Base-by-base conservation (phyloP, 75 land plant species). In the Pseudotsuga menziesii region DNA sequence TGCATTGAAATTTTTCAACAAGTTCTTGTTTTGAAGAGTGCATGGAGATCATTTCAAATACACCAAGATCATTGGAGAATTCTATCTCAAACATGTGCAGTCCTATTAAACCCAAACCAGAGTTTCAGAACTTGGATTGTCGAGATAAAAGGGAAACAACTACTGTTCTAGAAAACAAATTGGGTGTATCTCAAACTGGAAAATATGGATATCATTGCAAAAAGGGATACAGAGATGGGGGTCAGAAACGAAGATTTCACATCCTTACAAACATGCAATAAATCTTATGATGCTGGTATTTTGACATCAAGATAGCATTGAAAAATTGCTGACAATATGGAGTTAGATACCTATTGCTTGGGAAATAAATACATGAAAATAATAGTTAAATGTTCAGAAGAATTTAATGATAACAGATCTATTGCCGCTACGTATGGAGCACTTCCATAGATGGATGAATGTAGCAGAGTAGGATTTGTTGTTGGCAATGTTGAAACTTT, bases 381-480 rank as follows among this genome's bases (percentile, higher is more conserved):
- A 8, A 82, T 56, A 56, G 70, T 79, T 61, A 80, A 64, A 36
- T 66, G 75, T 12, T 75, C 56, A 35, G 56, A 69, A 7, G 41
- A 44, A 41, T 54, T 20, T 41, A 35, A 69, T n/a, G 25, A 41
- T 39, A 69, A 12, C 20, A 69, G 41, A 69, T n/a, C 48, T 66
- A 80, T 59, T 70, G 69, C 58, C 3, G 61, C 62, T 70, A 27
- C 52, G 25, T 22, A 66, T 60, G 83, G 77, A 60, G 76, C 58
- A 57, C 79, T 57, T 78, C 81, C 59, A 35, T 22, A 84, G 70
- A 75, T 91, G 86, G 93, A 91, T 81, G 93, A 91, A 57, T 91
- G 91, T 64, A 91, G 93, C 75, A 83, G 88, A 8, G 87, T 83
- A 41, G 88, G 80, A 69, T 84, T 85, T 59, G 64, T n/a, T n/a